Conservation (phyloP, 148 eudicot species). For the Talinum fruticosum region DNA sequence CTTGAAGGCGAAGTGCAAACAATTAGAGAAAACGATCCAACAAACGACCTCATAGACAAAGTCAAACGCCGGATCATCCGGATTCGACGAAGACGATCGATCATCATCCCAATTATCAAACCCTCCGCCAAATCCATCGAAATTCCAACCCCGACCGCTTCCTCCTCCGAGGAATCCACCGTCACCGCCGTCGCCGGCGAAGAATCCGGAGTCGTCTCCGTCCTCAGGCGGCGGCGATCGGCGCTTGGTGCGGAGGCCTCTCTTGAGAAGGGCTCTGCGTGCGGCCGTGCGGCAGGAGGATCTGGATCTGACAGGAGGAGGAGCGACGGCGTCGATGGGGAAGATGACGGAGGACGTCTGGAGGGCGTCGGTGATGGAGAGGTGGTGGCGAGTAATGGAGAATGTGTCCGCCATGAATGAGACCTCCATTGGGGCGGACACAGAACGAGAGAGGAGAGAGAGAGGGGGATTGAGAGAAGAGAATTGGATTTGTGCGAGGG, state of each 20-base stretch:
- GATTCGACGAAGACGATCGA: constrained; percentile 23
- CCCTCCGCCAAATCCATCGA: constrained; percentile 29
- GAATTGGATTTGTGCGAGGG: not conserved
- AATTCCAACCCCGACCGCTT: constrained; percentile 25
- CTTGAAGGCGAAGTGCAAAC: constrained; percentile 54
- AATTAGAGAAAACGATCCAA: constrained; percentile 58
- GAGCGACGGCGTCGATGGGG: constrained; percentile 37
- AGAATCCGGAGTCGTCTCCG: constrained; percentile 23
- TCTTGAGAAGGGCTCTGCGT: not conserved
- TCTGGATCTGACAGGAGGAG: constrained; percentile 19
- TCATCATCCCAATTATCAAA: constrained; percentile 34
- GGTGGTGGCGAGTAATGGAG: not conserved
- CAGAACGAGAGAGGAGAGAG: not conserved
- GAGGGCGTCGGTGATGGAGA: constrained; percentile 11
- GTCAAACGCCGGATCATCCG: constrained; percentile 45
- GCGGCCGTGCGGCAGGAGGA: not conserved
- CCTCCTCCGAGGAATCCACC: constrained; percentile 31
- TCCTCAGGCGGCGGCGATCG: constrained; percentile 20
- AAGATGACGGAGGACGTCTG: constrained; percentile 27
- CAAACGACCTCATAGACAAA: constrained; percentile 47
- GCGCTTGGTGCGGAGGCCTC: constrained; percentile 23
- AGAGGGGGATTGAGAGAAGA: not conserved
- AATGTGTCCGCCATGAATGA: not conserved
- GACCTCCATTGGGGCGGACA: constrained; percentile 2
- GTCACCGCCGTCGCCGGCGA: constrained; percentile 21